Conservation (phyloP, 495 filamentous ascomycete species). For the Penicillium silybi region DNA sequence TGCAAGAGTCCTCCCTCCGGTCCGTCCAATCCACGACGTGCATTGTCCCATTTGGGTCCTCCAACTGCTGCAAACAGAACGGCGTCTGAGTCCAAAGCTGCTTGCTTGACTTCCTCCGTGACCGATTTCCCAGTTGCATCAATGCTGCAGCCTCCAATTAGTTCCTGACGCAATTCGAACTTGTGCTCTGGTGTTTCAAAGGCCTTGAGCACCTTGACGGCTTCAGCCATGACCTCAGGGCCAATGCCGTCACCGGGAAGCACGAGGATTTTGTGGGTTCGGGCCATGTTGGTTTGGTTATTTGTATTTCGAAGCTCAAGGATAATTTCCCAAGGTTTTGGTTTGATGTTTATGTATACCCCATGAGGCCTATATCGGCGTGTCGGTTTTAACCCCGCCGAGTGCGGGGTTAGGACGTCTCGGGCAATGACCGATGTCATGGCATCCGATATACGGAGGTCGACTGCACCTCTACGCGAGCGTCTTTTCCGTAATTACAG, state of each 20-base stretch:
- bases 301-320: background rate
- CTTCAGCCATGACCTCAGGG: constrained; percentile 52
- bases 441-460: background rate
- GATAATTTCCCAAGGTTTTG: too few relatives aligned
- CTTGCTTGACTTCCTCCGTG: constrained; percentile 42
- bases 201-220: constrained; percentile 46
- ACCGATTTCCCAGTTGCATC: constrained; percentile 43
- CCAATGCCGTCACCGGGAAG: constrained; percentile 55
- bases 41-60: constrained; percentile 48
- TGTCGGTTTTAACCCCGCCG: constrained; percentile 21
- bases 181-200: constrained; percentile 35
- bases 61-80: constrained; percentile 50
- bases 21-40: constrained; percentile 38
- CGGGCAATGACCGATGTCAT: constrained; percentile 16
- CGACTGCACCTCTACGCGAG: background rate
- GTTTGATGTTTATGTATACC: background rate
- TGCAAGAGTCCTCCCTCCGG: constrained; percentile 45
- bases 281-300: constrained; percentile 6
- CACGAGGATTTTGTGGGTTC: constrained; percentile 46
- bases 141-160: constrained; percentile 48
- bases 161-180: constrained; percentile 42
- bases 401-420: constrained; percentile 16
- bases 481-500: too few relatives aligned
- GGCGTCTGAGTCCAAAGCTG: constrained; percentile 38
- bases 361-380: constrained; percentile 8